A percentile compares a stretch with the other conserved stretches of the same genome.
Conservation (phyloP, 2,329 filamentous ascomycete genomes). For the Monosporascus sp. region DNA sequence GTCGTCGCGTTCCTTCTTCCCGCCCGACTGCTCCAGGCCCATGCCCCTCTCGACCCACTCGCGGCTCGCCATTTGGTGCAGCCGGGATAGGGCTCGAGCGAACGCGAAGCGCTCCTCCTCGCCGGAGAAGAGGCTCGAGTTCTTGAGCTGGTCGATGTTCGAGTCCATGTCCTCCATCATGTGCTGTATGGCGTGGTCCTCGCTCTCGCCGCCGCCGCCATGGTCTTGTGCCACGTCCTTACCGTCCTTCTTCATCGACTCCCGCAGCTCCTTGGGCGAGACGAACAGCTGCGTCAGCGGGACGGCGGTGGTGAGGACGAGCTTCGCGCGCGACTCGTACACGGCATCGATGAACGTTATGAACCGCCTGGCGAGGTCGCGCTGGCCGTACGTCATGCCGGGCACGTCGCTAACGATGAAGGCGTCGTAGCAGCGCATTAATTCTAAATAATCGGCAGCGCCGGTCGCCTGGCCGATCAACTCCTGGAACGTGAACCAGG, state of each 20-base stretch:
- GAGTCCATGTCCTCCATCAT: constrained; percentile 85
- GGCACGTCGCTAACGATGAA: constrained; percentile 91
- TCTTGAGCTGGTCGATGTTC: constrained; percentile 79
- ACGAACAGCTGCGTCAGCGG: constrained; percentile 84
- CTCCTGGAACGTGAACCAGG: constrained; percentile 89
- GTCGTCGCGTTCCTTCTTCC: constrained; percentile 58
- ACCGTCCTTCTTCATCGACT: constrained; percentile 47
- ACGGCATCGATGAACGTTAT: constrained; percentile 98
- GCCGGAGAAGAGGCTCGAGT: constrained; percentile 80
- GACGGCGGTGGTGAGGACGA: constrained; percentile 85
- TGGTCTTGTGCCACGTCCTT: constrained; percentile 25
- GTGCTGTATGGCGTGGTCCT: constrained; percentile 67
- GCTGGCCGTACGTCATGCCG: constrained; percentile 79
- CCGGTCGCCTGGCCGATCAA: constrained; percentile 84
- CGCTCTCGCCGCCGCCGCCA: constrained; percentile 33
- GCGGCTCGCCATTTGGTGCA: constrained; percentile 88
- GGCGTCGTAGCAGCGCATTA: constrained; percentile 83
- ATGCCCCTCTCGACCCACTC: constrained; percentile 89
- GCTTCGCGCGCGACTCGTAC: constrained; percentile 88
- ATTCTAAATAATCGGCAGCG: constrained; percentile 90
- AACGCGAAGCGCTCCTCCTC: constrained; percentile 98
- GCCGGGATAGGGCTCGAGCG: constrained; percentile 74
- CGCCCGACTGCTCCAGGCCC: constrained; percentile 59
- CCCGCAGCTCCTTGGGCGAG: constrained; percentile 62
- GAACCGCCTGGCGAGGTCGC: constrained; percentile 85